Base-by-base conservation (phyloP, 495 filamentous ascomycete species). In the Penicillium robsamsonii region DNA sequence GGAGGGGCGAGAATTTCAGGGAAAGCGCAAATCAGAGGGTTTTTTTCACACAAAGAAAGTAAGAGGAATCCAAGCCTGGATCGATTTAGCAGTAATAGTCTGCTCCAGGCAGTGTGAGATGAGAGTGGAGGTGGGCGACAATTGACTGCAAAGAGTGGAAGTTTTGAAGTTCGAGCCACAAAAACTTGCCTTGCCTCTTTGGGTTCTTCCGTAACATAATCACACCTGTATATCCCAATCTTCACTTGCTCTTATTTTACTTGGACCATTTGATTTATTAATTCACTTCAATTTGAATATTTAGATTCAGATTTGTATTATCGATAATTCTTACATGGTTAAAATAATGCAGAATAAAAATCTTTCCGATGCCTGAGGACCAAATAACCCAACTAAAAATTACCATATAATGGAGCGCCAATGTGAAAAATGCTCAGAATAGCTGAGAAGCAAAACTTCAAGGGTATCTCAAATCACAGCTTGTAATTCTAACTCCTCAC, bases 51-150 rank as follows among this genome's bases (percentile, higher is more conserved):
- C 45, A 48, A 58, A 47, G 44, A 37, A 46, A 15, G 35, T 29
- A 20, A 35, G 15, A 46, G 37, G 18, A 30, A 40, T 22, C 50
- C 13, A 29, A 33, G 30, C 33, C 41, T 30, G 8, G 45, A 53
- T 22, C 58, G 50, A 48, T 49, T 38, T 53, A 53, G 60, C 35
- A 45, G 25, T 40, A 60, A 50, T 38, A 44, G 51, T 74, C 75
- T 76, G 75, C 75, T 69, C 75, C 75, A 75, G 74, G 75, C 75
- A 78, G 74, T 71, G 61, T 22, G 53, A 46, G 37, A 58, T 51
- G 46, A 55, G 37, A 43, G 40, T 37, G 55, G 24, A 56, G 46
- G 57, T 56, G 51, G 57, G 45, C 51, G 46, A 60, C 61, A 67
- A 54, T 55, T 31, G 50, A 52, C 54, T 51, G 58, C 53, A 44